phyloP scores from a whole-genome alignment of 129 eudicot species.

The Centaurea solstitialis region DNA sequence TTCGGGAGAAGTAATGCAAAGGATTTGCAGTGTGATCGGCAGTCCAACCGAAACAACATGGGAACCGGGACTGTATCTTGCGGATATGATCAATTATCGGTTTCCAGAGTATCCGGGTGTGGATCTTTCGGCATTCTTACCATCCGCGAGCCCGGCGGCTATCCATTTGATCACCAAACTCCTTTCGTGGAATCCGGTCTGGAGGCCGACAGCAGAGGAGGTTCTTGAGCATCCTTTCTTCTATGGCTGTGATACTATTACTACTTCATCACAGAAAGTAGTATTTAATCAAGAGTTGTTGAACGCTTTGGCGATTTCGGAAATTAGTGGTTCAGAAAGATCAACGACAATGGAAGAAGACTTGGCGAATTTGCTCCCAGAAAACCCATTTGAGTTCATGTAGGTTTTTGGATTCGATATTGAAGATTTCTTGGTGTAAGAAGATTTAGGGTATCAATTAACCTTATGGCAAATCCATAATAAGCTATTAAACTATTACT shows the following conservation, averaged over 20 bases:
- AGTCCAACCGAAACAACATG: slow-evolving; percentile 55
- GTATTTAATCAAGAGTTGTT: not conserved
- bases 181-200: not conserved
- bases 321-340: not conserved
- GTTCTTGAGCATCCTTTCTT: not conserved
- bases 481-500: too few relatives aligned
- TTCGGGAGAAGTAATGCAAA: slow-evolving; percentile 5
- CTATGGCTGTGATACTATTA: not conserved
- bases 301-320: not conserved
- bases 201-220: not conserved
- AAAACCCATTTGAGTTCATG: not conserved
- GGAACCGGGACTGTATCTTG: slow-evolving; percentile 57
- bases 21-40: slow-evolving; percentile 72
- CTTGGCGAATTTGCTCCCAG: not conserved
- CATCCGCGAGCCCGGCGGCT: slow-evolving; percentile 69
- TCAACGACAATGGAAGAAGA: not conserved
- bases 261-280: too few relatives aligned
- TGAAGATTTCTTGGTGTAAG: too few relatives aligned
- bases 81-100: slow-evolving; percentile 50
- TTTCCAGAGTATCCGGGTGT: slow-evolving; percentile 66
- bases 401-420: not conserved
- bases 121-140: slow-evolving; percentile 53
- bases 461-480: too few relatives aligned
- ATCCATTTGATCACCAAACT: slow-evolving; percentile 41
- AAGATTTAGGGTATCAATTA: too few relatives aligned